A percentile compares a stretch with the other conserved stretches of the same genome.
phyloP scores from a whole-genome alignment of 495 filamentous ascomycete species.

The Hypoxylon trugodes region DNA sequence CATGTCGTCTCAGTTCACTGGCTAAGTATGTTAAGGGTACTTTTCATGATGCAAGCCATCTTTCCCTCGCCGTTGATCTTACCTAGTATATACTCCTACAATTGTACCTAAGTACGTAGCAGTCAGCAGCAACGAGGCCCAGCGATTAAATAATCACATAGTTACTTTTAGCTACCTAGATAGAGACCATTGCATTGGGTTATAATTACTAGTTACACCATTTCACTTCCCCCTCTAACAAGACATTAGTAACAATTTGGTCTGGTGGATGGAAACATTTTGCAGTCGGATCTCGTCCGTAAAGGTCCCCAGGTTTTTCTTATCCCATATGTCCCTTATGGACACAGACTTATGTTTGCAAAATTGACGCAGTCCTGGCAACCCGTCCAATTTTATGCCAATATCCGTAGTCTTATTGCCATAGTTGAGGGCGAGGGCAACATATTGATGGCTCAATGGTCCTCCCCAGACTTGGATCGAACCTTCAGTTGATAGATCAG shows the following conservation, averaged over 20 bases:
- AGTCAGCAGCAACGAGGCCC: too few species aligned
- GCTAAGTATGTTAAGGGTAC: too few species aligned
- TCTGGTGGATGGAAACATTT: slow-evolving; percentile 16
- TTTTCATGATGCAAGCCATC: too few species aligned
- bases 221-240: neutral
- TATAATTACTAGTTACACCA: too few species aligned
- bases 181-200: too few species aligned
- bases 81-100: too few species aligned
- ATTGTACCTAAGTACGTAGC: too few species aligned
- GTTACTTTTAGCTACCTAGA: too few species aligned
- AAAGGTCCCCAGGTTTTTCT: neutral
- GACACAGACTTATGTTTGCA: slow-evolving; percentile 4
- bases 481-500: slow-evolving; percentile 26
- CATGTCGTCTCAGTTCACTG: too few species aligned
- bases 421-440: slow-evolving; percentile 22
- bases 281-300: slow-evolving; percentile 1
- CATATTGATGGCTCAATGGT: slow-evolving; percentile 21
- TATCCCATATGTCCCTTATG: slow-evolving; percentile 4
- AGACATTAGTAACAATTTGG: slow-evolving; percentile 18
- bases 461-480: slow-evolving; percentile 34
- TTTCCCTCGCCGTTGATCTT: too few species aligned
- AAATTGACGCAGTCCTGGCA: slow-evolving; percentile 12
- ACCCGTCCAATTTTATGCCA: neutral
- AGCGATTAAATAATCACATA: too few species aligned
- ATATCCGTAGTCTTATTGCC: slow-evolving; percentile 7